Percentiles rank a stretch among this genome's conserved stretches.
phyloP scores from a whole-genome alignment of 768 basidiomycete species.

The Phlebiopsis gigantea region DNA sequence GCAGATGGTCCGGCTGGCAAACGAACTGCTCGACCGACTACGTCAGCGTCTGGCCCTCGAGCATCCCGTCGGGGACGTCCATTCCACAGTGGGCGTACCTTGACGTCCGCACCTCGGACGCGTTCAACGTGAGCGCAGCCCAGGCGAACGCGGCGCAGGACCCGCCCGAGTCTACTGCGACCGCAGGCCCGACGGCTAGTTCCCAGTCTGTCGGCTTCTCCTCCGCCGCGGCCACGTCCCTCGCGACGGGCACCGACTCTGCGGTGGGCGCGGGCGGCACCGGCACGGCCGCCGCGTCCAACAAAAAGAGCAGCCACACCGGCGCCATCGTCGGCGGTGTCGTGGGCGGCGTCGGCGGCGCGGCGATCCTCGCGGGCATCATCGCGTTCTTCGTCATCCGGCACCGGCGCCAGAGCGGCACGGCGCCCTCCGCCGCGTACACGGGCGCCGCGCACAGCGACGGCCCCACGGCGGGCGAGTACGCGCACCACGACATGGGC shows the following conservation, averaged over 20 bases:
- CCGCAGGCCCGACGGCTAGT: neutral
- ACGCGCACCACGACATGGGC: neutral
- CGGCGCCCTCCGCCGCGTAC: neutral
- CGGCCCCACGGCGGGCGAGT: neutral
- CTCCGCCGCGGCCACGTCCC: neutral
- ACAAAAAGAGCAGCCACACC: neutral
- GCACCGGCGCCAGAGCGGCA: neutral
- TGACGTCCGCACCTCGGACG: slow-evolving; percentile 37
- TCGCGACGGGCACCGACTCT: neutral
- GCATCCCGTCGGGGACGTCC: slow-evolving; percentile 42
- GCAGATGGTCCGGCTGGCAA: slow-evolving; percentile 50
- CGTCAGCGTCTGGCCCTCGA: slow-evolving; percentile 31
- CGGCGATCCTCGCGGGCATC: slow-evolving; percentile 2
- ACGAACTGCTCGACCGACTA: slow-evolving; percentile 40
- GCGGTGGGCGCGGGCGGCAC: neutral
- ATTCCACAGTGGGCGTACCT: slow-evolving; percentile 63
- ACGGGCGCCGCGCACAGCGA: neutral
- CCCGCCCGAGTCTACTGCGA: slow-evolving; percentile 7
- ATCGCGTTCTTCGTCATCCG: slow-evolving; percentile 5
- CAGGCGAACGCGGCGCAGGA: neutral
- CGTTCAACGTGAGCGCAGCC: slow-evolving; percentile 12
- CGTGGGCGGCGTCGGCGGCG: slow-evolving; percentile 8
- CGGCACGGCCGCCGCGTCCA: neutral
- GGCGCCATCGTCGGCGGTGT: slow-evolving; percentile 15
- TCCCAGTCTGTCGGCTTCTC: neutral